These are phyloP conservation scores for Coemansia sp. DNA, from an alignment of 371 early-diverging fungal species.

Conservation along the genomic window DNA sequence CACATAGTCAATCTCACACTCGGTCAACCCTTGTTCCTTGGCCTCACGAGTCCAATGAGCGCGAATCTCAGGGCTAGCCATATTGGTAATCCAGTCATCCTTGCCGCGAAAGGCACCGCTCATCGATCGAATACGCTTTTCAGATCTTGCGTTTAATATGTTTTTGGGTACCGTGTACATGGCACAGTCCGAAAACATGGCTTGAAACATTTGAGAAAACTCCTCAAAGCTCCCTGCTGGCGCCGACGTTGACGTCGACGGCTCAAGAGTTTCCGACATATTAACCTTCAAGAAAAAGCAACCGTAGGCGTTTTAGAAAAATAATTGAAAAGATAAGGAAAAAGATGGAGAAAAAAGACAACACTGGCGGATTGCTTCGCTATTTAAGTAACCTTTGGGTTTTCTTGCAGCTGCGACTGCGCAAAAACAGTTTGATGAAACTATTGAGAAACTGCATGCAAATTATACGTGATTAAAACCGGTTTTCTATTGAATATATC, in stretches of 20 bases:
- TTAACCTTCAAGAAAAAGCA: too few relatives aligned
- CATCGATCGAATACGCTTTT: conserved; percentile 32
- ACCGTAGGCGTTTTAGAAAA: too few relatives aligned
- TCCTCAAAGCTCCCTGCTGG: conserved; percentile 3
- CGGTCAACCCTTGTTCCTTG: conserved; percentile 28
- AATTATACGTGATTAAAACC: too few relatives aligned
- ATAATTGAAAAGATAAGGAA: too few relatives aligned
- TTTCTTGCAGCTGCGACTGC: too few relatives aligned
- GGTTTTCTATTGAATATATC: too few relatives aligned
- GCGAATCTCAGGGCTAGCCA: conserved; percentile 26
- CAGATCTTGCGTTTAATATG: conserved; percentile 32
- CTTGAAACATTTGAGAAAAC: conserved; percentile 2
- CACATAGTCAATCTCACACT: conserved; percentile 44
- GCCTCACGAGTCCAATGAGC: conserved; percentile 51
- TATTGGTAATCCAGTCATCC: conserved; percentile 52
- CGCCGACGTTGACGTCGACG: not conserved
- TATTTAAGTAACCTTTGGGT: too few relatives aligned
- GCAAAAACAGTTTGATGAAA: too few relatives aligned
- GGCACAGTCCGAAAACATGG: not conserved
- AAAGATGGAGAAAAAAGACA: too few relatives aligned
- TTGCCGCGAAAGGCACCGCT: conserved; percentile 53
- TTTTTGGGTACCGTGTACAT: not conserved
- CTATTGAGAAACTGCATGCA: too few relatives aligned
- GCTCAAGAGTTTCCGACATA: not conserved
- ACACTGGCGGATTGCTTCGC: too few relatives aligned